Base-by-base conservation (phyloP, 2,329 filamentous ascomycete species). In the Phialophora tarda region DNA sequence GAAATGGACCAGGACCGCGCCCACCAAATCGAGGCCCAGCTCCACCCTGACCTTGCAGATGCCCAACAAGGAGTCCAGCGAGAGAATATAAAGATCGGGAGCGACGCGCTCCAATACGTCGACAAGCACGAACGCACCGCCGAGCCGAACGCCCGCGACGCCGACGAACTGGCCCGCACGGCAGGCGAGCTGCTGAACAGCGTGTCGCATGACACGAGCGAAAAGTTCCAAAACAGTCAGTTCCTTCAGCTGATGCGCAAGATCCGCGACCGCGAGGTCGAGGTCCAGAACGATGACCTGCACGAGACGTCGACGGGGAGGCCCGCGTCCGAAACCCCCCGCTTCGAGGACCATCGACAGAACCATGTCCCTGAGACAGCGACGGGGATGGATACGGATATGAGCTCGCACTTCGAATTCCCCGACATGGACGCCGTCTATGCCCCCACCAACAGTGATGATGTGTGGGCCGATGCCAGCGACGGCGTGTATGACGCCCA, bases 211-310 rank as follows among this genome's bases (percentile, higher is more conserved):
- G 89, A 94, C 71, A 84, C 86, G 65, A 89, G 85, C 63, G 80
- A 87, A 55, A 94, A 94, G 74, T 95, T 95, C 77, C 86, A 88
- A 72, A 87, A 93, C 74, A 93, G 91, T 71, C 86, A 86, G 65
- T 96, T 96, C 74, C 79, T 94, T 0, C 83, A 85, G 3, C 80
- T 96, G 54, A 95, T 96, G 91, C 86, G 90, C 30, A 85, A 86
- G 66, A 85, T 95, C 62, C 85, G 89, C 59, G 88, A 91, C 74
- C 83, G 85, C 63, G 88, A 95, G 78, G 87, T 93, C 14, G 85
- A 85, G 57, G 87, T 95, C 44, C 84, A 91, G 70, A 90, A 89
- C 48, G 89, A 92, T 75, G 85, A 87, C 72, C 82, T 91, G 73
- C 86, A 90, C 54, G 83, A 85, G 68, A 67, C 62, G 48, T 65